Conservation (phyloP, 2,329 filamentous ascomycete genomes). For the Penicillium sp. region DNA sequence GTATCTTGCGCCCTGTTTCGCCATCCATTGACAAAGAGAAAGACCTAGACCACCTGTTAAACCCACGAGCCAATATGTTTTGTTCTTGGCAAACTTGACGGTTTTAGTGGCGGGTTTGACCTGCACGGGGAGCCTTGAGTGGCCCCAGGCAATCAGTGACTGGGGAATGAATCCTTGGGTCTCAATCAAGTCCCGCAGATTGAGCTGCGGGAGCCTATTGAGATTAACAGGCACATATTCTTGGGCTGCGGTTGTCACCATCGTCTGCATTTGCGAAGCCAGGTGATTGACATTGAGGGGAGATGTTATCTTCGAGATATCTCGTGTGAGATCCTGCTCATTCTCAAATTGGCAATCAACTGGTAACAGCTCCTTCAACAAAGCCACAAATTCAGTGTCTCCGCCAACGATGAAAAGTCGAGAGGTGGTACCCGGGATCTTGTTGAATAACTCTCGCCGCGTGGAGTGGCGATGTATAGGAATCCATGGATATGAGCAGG, state of each 20-base stretch:
- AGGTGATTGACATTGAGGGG: slow-evolving; percentile 6
- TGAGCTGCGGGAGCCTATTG: slow-evolving; percentile 14
- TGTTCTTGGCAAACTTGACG: slow-evolving; percentile 34
- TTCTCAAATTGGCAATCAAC: slow-evolving; percentile 19
- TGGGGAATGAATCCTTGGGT: slow-evolving; percentile 3
- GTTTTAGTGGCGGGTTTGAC: slow-evolving; percentile 26
- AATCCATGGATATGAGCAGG: slow-evolving; percentile 25
- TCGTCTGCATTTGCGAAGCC: slow-evolving; percentile 13
- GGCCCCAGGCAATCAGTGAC: slow-evolving; percentile 23
- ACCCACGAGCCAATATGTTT: slow-evolving; percentile 43
- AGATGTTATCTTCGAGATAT: not conserved
- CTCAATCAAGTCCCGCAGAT: slow-evolving; percentile 20
- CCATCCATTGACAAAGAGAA: slow-evolving; percentile 41
- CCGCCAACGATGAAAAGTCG: slow-evolving; percentile 19
- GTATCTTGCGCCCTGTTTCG: slow-evolving; percentile 34
- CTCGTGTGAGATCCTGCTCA: slow-evolving; percentile 21
- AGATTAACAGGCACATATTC: slow-evolving; percentile 19
- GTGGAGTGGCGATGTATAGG: slow-evolving; percentile 25
- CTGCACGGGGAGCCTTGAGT: slow-evolving; percentile 21
- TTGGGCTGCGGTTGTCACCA: slow-evolving; percentile 14
- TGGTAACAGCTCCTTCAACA: slow-evolving; percentile 18
- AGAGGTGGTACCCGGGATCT: slow-evolving; percentile 18
- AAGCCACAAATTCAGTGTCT: not conserved
- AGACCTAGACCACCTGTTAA: slow-evolving; percentile 36
- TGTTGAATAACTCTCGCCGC: slow-evolving; percentile 20